Base-by-base conservation (phyloP, 2,329 filamentous ascomycete genomes). In the Scedosporium minutisporum region DNA sequence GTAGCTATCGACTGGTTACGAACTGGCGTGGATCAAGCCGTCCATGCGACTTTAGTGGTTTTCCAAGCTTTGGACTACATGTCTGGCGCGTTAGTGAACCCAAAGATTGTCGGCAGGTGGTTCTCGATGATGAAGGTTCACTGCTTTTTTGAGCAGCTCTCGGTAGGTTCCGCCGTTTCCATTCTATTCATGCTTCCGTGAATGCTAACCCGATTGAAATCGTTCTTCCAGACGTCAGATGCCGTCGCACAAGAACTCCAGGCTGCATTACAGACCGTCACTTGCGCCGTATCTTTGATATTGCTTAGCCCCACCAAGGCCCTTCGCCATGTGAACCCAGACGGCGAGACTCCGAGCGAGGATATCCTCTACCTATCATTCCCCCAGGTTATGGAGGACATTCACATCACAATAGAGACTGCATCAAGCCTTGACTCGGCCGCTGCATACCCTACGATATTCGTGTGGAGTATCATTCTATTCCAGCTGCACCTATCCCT, bases 381-480 rank as follows among this genome's bases (percentile, higher is more conserved):
- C 59, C 82, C 86, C 2, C 81, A 85, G 6, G 84, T 89, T 21
- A 79, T 96, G n/a, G 82, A 84, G 58, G 82, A 87, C 62, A 82
- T 96, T 14, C 91, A 93, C 67, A 82, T 83, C 61, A 82, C 88
- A n/a, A 80, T 96, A 41, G 75, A 87, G 25, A 77, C 79, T 62
- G 84, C 86, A 6, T 82, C 85, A 12, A 79, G 79, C 29, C 71
- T 75, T 21, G 81, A 81, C 16, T 78, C 84, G n/a, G 77, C 80
- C 44, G 84, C 84, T 42, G 89, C 89, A 21, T 86, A 84, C 62
- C 90, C 91, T 1, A 85, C 90, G 18, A 82, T 91, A 21, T 89
- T 96, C 67, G 85, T 89, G 3, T 97, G 93, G 93, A 86, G 87
- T 3, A 78, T 93, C 58, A 83, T 96, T 27, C 78, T 93, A 9